Percentiles rank a stretch among this genome's conserved stretches.
Evolutionary conservation across 2,329 filamentous ascomycete species (phyloP).

Genomic region (Hypoxylon sp.): DNA sequence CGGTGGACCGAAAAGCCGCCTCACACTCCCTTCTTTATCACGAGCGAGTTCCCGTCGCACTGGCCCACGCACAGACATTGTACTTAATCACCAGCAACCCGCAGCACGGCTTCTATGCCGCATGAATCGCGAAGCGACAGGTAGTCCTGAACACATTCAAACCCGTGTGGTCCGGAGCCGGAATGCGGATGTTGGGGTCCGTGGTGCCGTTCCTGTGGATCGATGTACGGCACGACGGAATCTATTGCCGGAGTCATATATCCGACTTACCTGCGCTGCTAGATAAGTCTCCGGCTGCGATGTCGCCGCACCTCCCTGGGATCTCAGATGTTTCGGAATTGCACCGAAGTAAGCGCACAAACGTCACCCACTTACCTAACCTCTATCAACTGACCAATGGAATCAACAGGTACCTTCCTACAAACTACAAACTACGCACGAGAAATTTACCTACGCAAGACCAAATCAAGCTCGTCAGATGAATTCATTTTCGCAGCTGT

Average conservation of each 20-base stretch:
- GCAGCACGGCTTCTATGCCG: conserved; percentile 34
- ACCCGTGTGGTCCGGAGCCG: conserved; percentile 38
- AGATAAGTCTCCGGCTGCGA: conserved; percentile 16
- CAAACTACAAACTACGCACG: not conserved
- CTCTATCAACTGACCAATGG: not conserved
- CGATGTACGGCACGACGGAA: conserved; percentile 21
- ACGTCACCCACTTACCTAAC: too few relatives aligned
- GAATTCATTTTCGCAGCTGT: conserved; percentile 24
- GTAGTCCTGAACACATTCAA: conserved; percentile 41
- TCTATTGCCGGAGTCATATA: conserved; percentile 15
- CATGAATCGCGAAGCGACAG: conserved; percentile 45
- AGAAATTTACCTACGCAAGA: not conserved
- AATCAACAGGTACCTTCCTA: not conserved
- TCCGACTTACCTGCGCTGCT: conserved; percentile 13
- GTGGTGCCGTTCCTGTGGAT: conserved; percentile 26
- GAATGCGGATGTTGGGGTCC: conserved; percentile 15
- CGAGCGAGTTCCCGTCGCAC: conserved; percentile 36
- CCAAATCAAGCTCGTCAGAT: not conserved
- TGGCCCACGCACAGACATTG: conserved; percentile 19
- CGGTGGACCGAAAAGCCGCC: conserved; percentile 39
- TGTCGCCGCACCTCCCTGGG: conserved; percentile 13
- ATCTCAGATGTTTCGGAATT: not conserved
- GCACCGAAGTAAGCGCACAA: not conserved
- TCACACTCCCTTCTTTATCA: conserved; percentile 33
- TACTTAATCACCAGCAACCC: conserved; percentile 41